Evolutionary conservation across 2,329 filamentous ascomycete genomes (phyloP), one percentile per base, ranked within the genome.

Genomic region (Aspergillus sp.): DNA sequence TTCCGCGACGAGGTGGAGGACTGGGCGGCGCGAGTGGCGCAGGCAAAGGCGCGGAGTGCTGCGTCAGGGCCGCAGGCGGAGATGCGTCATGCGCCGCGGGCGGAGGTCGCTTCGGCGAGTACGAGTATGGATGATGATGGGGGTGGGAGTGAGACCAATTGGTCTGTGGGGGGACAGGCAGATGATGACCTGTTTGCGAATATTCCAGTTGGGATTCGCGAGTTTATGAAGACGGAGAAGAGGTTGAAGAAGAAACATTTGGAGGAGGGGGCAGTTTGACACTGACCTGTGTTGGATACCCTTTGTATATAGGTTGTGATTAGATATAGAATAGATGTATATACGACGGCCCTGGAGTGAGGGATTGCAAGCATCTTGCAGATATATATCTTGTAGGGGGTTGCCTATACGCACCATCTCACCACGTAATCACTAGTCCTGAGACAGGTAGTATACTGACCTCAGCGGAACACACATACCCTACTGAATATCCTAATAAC

Each of bases 191-290:
- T 95, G 33, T 95, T 95, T 64, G 82, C 83, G 46, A 84, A 83
- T 60, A 85, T 99, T 48, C 93, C 94, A 0, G 89, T 97, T 9
- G 94, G 93, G 0, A 96, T 99, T 59, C 80, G 90, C 56, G 93
- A 96, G 71, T 99, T 99, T 65, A 97, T 99, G 93, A 90, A 88
- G 77, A 91, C 87, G 54, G 94, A 99, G 77, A 97, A 97, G 81
- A 87, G 79, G 70, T 72, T 99, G 55, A 93, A 90, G 72, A 80
- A 89, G 70, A 87, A 84, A 71, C 89, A 92, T 67, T 71, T 75
- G 63, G 73, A 77, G 47, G 83, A 79, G n/a, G 59, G 49, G 17
- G 43, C 47, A 22, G 16, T 11, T 19, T 22, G 32, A 40, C 4
- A 22, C 20, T n/a, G 22, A 7, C 22, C 5, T 48, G 14, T 48